A percentile compares a stretch with the other conserved stretches of the same genome.
phyloP scores from a whole-genome alignment of 495 filamentous ascomycete species.

The Eremomyces bilateralis region DNA sequence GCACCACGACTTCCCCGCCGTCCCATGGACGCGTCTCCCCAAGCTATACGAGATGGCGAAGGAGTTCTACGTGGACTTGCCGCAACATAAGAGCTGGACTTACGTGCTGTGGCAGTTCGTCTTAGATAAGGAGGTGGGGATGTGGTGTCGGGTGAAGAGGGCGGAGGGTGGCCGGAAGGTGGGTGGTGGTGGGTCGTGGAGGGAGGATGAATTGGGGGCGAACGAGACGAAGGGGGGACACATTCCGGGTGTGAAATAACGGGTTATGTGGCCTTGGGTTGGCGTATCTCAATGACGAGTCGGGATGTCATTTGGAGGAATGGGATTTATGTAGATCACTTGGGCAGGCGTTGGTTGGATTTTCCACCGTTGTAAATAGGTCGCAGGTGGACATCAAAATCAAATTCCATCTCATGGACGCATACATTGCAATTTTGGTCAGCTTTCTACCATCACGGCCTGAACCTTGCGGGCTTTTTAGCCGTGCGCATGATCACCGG shows the following conservation, averaged over 20 bases:
- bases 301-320: too few species aligned
- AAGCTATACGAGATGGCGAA: slow-evolving; percentile 54
- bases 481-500: too few species aligned
- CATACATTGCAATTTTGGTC: too few species aligned
- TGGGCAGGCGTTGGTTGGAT: too few species aligned
- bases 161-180: slow-evolving; percentile 55
- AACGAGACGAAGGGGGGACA: slow-evolving; percentile 10
- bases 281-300: too few species aligned
- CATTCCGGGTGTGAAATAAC: slow-evolving; percentile 15
- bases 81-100: slow-evolving; percentile 71
- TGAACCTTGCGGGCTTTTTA: too few species aligned
- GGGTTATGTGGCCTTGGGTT: neutral
- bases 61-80: slow-evolving; percentile 85
- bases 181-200: slow-evolving; percentile 25
- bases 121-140: slow-evolving; percentile 63
- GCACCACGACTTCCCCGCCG: slow-evolving; percentile 94
- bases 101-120: slow-evolving; percentile 92
- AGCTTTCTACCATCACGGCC: too few species aligned
- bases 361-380: too few species aligned
- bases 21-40: slow-evolving; percentile 78
- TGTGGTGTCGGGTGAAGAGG: slow-evolving; percentile 85
- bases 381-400: too few species aligned
- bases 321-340: too few species aligned
- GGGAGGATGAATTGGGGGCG: slow-evolving; percentile 29
- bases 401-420: too few species aligned